phyloP scores from a whole-genome alignment of 371 early-diverging fungal species.

The Mucor saturninus region DNA sequence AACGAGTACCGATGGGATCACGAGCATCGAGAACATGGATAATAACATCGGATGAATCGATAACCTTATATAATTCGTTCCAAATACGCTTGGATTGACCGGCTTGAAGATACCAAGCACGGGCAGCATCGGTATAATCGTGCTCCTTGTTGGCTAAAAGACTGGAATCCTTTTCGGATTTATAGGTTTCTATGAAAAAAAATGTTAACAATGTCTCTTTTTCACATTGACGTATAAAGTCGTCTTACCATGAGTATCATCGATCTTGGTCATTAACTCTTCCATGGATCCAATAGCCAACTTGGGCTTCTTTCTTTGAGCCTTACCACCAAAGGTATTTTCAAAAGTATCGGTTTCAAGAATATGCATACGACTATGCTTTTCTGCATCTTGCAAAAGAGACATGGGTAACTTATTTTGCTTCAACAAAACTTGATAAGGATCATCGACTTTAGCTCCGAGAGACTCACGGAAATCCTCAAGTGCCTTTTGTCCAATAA shows the following conservation, averaged over 20 bases:
- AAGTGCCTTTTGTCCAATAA: constrained; percentile 91
- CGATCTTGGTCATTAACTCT: constrained; percentile 79
- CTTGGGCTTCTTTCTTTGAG: constrained; percentile 95
- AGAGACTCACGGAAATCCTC: constrained; percentile 92
- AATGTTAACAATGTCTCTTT: neutral
- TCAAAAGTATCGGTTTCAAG: constrained; percentile 93
- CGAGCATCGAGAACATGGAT: constrained; percentile 99
- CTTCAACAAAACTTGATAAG: constrained; percentile 95
- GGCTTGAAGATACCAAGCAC: constrained; percentile 89
- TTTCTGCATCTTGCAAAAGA: constrained; percentile 84
- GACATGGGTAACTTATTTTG: constrained; percentile 98
- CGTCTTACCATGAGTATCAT: constrained; percentile 61
- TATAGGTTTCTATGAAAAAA: constrained; percentile 65
- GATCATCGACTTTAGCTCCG: constrained; percentile 87
- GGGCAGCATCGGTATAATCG: constrained; percentile 76
- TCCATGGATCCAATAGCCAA: constrained; percentile 75
- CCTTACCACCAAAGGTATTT: constrained; percentile 91
- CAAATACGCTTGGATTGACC: constrained; percentile 99
- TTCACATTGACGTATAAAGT: neutral
- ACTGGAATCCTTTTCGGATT: constrained; percentile 74
- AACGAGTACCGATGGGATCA: constrained; percentile 98
- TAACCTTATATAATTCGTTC: constrained; percentile 99
- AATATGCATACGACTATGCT: constrained; percentile 86
- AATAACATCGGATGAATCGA: constrained; percentile 98
- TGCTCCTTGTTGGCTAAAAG: constrained; percentile 74